Evolutionary conservation across 148 eudicot genomes (phyloP), one percentile per base, ranked within the genome.

Genomic region (Drosera capensis): DNA sequence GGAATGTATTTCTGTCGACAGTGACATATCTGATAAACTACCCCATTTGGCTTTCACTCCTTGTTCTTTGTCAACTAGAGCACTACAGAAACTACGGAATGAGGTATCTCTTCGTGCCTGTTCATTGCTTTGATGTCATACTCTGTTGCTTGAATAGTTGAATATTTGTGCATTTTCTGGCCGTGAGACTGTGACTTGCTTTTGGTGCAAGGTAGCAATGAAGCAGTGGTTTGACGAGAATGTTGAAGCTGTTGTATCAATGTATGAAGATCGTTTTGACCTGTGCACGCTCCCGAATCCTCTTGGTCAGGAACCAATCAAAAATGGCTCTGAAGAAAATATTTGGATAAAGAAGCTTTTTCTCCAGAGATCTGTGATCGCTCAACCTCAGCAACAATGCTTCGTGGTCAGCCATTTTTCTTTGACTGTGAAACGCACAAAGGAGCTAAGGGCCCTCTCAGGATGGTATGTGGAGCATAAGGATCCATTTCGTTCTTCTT

Each of bases 251-350:
- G 81, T 90, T 58, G 82, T 72, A 35, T 73, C 84, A 25, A 80
- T 90, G 99, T 90, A 90, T 19, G 99, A 85, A 59, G 99, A 90
- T 55, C 73, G 75, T 29, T 81, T 90, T 64, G 93, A 90, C 49
- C 69, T 84, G 8, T 52, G 72, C 51, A 75, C 72, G 14, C 76
- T 90, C 35, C 73, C 75, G 54, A 65, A 48, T 20, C 75, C 52
- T 39, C 50, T 58, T 14, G 54, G 59, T 56, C 68, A 63, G 41
- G 71, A 75, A 46, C 45, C 75, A 45, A 51, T 49, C 21, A 59
- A 71, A 56, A 50, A 20, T 11, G 51, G 60, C 25, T 54, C 55
- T 15, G 68, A 59, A 41, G 69, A 65, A 9, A 22, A 61, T 54
- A 70, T 56, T 50, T 90, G 95, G 99, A 80, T 80, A 87, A 81